Evolutionary conservation across 1,284 basidiomycete species (phyloP), one percentile per base, ranked within the genome.

Genomic region (Salmacisia buchloeana): DNA sequence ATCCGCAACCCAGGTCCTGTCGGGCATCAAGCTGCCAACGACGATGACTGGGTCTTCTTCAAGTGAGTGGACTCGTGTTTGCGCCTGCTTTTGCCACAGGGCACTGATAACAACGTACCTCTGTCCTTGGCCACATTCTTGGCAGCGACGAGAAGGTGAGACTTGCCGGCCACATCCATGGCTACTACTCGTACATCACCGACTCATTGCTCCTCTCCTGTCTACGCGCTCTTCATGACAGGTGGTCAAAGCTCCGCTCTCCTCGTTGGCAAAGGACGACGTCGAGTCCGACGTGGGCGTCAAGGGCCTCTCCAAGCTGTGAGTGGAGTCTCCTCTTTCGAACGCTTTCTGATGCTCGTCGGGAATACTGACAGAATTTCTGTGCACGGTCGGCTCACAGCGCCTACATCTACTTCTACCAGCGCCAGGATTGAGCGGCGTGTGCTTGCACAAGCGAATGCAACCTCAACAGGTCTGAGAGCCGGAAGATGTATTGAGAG

Each of bases 1-100:
- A 84, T 93, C 41, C 83, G 84, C 43, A 81, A 59, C 72, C 76
- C 27, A 80, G 80, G 9, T 73, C 81, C 60, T 68, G 79, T 33
- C 74, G 39, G 27, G 21, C 12, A 46, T 34, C 33, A 45, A 10
- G 36, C 3, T 13, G 18, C 18, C 1, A 29, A 29, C 0, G 65
- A 46, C 0, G 49, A 66, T 0, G 64, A 63, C 3, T 76, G 74
- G 74, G 43, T 70, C 3, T 71, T 74, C 21, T 76, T 67, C 63
- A 76, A 76, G 59, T 63, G 38, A 41, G 60, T 39, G 13, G 7
- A 7, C 21, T 38, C 18, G 15, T 15, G 3, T 29, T 33, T 52
- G 46, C 23, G 31, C 23, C n/a, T n/a, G n/a, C n/a, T n/a, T n/a
- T n/a, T n/a, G n/a, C n/a, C n/a, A n/a, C n/a, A n/a, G n/a, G n/a